These are phyloP conservation scores for Aleurites moluccanus DNA, from an alignment of 441 rosid species.

Conservation along the genomic window DNA sequence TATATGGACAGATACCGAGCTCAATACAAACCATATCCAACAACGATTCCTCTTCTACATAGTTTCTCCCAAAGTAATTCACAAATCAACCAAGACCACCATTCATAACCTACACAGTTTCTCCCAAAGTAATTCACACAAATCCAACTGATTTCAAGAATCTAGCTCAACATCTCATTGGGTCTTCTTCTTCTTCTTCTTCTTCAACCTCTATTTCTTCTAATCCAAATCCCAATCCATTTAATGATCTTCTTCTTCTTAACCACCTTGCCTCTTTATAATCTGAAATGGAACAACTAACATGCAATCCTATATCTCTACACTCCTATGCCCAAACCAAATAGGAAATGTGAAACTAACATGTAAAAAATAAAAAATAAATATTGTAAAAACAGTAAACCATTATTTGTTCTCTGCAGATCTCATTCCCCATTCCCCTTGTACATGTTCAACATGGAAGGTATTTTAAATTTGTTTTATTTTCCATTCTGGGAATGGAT, in stretches of 20 bases:
- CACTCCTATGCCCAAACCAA: too few species aligned
- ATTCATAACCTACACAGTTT: slow-evolving; percentile 78
- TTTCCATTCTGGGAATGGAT: neutral
- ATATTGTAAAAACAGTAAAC: too few species aligned
- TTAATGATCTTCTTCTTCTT: too few species aligned
- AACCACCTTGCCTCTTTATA: too few species aligned
- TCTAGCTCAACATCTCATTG: slow-evolving; percentile 70
- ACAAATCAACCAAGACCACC: slow-evolving; percentile 58
- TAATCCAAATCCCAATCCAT: slow-evolving; percentile 24
- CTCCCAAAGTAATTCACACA: slow-evolving; percentile 75
- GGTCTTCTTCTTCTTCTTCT: slow-evolving; percentile 27
- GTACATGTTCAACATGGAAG: slow-evolving; percentile 86
- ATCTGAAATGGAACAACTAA: too few species aligned
- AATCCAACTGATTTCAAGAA: slow-evolving; percentile 74
- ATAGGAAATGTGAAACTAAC: too few species aligned
- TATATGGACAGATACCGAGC: too few species aligned
- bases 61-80: too few species aligned
- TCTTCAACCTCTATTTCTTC: neutral
- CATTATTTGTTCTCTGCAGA: slow-evolving; percentile 60
- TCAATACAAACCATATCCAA: too few species aligned
- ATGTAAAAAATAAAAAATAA: too few species aligned
- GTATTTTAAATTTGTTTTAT: slow-evolving; percentile 29
- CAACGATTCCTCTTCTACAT: too few species aligned
- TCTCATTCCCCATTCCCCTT: slow-evolving; percentile 48
- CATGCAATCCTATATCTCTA: too few species aligned